phyloP scores from a whole-genome alignment of 2,329 filamentous ascomycete genomes.

The Onygenales sp. region DNA sequence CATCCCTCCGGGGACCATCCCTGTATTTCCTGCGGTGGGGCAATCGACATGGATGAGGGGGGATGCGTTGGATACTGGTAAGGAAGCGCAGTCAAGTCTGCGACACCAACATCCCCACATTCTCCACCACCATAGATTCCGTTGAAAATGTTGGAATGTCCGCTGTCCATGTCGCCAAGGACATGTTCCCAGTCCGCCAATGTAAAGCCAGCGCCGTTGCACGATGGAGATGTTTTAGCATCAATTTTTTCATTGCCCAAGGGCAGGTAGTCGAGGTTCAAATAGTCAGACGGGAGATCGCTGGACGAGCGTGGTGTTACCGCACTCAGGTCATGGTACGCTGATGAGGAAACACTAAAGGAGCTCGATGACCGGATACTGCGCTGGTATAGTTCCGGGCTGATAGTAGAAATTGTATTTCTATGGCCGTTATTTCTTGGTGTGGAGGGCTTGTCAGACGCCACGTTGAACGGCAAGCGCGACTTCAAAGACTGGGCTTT shows the following conservation, averaged over 20 bases:
- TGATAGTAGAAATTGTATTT: neutral
- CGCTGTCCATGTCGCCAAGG: constrained; percentile 68
- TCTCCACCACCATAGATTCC: constrained; percentile 38
- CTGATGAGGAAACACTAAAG: constrained; percentile 6
- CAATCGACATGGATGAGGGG: constrained; percentile 1
- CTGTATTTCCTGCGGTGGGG: constrained; percentile 19
- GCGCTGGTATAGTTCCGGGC: constrained; percentile 8
- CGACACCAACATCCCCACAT: constrained; percentile 21
- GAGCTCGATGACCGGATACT: constrained; percentile 12
- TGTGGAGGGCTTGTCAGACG: constrained; percentile 12
- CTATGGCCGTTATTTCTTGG: constrained; percentile 3
- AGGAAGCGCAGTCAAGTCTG: constrained; percentile 8
- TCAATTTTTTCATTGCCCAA: constrained; percentile 26
- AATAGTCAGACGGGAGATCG: constrained; percentile 15
- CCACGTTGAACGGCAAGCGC: constrained; percentile 19
- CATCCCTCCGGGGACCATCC: constrained; percentile 30
- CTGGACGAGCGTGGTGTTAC: constrained; percentile 23
- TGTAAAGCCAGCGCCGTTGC: constrained; percentile 38
- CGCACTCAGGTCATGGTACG: constrained; percentile 6
- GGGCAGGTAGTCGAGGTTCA: constrained; percentile 53
- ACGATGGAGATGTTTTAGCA: constrained; percentile 21
- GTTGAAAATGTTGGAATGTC: constrained; percentile 65
- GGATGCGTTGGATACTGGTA: constrained; percentile 4
- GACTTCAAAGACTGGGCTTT: constrained; percentile 29
- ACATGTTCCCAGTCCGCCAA: constrained; percentile 74